Base-by-base conservation (phyloP, 257 asterid genomes). In the Voacanga thouarsii region DNA sequence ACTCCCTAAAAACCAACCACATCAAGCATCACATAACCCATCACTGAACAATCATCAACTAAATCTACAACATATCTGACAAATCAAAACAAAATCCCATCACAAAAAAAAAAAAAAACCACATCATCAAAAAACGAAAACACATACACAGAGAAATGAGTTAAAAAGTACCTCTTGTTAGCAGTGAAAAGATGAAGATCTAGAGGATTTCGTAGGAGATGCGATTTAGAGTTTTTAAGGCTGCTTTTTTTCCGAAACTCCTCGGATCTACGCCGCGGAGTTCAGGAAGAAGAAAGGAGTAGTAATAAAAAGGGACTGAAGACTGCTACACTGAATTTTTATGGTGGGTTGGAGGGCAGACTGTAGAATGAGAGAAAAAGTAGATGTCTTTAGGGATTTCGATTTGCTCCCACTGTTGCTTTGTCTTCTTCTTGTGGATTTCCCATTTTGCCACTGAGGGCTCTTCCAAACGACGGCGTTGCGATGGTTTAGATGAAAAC, bases 241-340 rank as follows among this genome's bases (percentile, higher is more conserved):
- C 53, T 80, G 63, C n/a, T 55, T 71, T 79, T 75, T 83, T 65
- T 78, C 86, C 82, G 64, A 80, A 84, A 86, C 88, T 84, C 88
- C 89, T 84, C 84, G 89, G 89, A 84, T 86, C 84, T 80, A 82
- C 71, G 87, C 88, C 89, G 83, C 78, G 88, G 88, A 86, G 89
- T 82, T 80, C 45, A 78, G 82, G 84, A 81, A 78, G 75, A 39
- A 55, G 41, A 26, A 49, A 77, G 53, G 23, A 56, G 76, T 50
- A 74, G 28, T 39, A 24, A 15, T 23, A 49, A 30, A 47, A 77
- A 50, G 72, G n/a, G 37, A 37, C 64, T 19, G 50, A 56, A 77
- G 63, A 5, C 9, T 11, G 53, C 70, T 80, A 61, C 9, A 68
- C 11, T 63, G 16, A 51, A 26, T 64, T 64, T 79, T 51, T 68